phyloP scores from a whole-genome alignment of 164 flowering plant species.

The Warburgia ugandensis region DNA sequence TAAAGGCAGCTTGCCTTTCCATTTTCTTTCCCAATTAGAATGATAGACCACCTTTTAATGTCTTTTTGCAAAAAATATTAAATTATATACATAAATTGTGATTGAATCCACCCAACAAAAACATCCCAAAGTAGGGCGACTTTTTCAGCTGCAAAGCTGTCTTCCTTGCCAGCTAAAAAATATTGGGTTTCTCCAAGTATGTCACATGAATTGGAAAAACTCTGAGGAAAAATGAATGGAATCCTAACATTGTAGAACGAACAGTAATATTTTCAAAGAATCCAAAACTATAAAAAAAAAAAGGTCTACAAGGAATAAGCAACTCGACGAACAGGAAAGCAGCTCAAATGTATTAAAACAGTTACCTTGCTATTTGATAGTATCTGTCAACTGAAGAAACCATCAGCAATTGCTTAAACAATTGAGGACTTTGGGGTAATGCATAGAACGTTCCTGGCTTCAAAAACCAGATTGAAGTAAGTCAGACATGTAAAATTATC shows the following conservation, averaged over 20 bases:
- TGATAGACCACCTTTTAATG: neutral
- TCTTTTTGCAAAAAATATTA: neutral
- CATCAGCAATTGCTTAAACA: slow-evolving; percentile 97
- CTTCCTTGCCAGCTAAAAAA: no score
- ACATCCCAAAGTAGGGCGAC: neutral
- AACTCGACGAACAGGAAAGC: neutral
- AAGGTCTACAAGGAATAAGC: neutral
- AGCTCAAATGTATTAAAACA: neutral
- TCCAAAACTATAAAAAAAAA: neutral
- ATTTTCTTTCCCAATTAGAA: no score
- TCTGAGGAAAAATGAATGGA: no score
- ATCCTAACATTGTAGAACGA: no score
- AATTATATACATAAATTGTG: neutral
- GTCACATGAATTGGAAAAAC: no score
- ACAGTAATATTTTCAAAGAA: neutral
- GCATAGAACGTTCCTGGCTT: slow-evolving; percentile 99
- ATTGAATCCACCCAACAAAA: neutral
- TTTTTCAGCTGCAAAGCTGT: no score
- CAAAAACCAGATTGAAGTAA: slow-evolving; percentile 30
- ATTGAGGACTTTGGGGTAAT: slow-evolving; percentile 95
- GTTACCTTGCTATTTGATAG: slow-evolving; percentile 90
- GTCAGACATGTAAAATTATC: slow-evolving; percentile 25
- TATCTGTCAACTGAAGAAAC: slow-evolving; percentile 88
- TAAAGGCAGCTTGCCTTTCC: no score
- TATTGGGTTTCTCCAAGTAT: no score